Base-by-base conservation (phyloP, 2,329 filamentous ascomycete species). In the Calonectria naviculata region DNA sequence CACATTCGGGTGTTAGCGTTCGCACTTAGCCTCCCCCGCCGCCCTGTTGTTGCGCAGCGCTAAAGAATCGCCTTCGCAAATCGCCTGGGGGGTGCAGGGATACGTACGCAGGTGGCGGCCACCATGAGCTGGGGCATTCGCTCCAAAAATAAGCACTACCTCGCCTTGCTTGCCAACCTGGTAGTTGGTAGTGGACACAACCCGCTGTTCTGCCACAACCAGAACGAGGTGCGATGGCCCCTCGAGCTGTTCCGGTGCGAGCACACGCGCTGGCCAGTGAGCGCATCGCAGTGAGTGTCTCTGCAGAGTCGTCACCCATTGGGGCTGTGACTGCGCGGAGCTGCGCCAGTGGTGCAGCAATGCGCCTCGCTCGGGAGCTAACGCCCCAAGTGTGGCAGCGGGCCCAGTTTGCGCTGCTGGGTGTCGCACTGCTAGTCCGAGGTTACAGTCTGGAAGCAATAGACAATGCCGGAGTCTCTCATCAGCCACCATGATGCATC, bases 71-170 rank as follows among this genome's bases (percentile, higher is more conserved):
- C 58, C 72, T 68, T 46, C 68, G 61, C 46, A 68, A 44, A 47
- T n/a, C 36, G 49, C 41, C 24, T 42, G 19, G 60, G 41, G 34
- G 24, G 29, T 13, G 42, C 64, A 65, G 52, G 47, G 46, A 58
- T 73, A 66, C 73, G 70, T 73, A 75, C 68, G 75, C 72, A 74
- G 67, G 72, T 77, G 75, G 75, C 75, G 74, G 71, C 63, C 19
- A 47, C 26, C 34, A 31, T 44, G 56, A 61, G 21, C 36, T 31
- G 42, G 54, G 52, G 29, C 15, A 7, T 12, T 19, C 47, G 44
- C 49, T 62, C 73, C 68, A 77, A 71, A 77, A 76, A 73, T 76
- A 76, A 70, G 73, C 68, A 66, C 70, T 67, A 58, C 31, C n/a
- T 56, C 34, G 52, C 21, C 52, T 29, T 28, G 46, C 46, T 28